These are phyloP conservation scores for Xerocomus spinulosus DNA, from an alignment of 768 basidiomycete genomes.

Conservation along the genomic window DNA sequence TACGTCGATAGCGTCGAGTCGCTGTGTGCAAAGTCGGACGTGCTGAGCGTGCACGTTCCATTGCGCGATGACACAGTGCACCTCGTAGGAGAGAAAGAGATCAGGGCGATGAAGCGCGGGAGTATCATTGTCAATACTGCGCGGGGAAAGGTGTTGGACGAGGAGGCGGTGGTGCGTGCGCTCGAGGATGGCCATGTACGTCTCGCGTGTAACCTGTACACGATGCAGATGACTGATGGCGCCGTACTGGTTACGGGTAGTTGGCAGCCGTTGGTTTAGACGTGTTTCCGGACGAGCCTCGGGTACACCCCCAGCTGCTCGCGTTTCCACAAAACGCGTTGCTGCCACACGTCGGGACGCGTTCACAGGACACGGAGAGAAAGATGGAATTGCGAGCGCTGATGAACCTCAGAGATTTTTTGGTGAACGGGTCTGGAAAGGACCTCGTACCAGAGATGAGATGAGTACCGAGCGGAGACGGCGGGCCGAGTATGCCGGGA, in stretches of 20 bases:
- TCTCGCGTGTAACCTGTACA: conserved; percentile 11
- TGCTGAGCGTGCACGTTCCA: conserved; percentile 84
- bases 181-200: conserved; percentile 84
- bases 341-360: conserved; percentile 94
- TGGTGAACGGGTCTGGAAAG: conserved; percentile 54
- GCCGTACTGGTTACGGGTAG: conserved; percentile 37
- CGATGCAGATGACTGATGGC: neutral
- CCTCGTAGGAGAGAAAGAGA: conserved; percentile 70
- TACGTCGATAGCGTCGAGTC: conserved; percentile 65
- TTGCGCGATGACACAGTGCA: conserved; percentile 69
- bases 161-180: conserved; percentile 80
- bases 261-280: conserved; percentile 78
- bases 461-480: neutral
- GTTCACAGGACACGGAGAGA: conserved; percentile 72
- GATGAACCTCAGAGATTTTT: conserved; percentile 67
- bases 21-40: conserved; percentile 70
- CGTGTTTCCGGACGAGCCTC: conserved; percentile 82
- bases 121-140: conserved; percentile 83
- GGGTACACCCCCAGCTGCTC: conserved; percentile 72
- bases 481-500: neutral
- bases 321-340: conserved; percentile 77
- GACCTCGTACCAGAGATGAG: conserved; percentile 58
- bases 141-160: conserved; percentile 86
- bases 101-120: conserved; percentile 72
- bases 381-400: conserved; percentile 82